phyloP scores from a whole-genome alignment of 1,284 basidiomycete genomes.

The Singerocomus inundabilis region DNA sequence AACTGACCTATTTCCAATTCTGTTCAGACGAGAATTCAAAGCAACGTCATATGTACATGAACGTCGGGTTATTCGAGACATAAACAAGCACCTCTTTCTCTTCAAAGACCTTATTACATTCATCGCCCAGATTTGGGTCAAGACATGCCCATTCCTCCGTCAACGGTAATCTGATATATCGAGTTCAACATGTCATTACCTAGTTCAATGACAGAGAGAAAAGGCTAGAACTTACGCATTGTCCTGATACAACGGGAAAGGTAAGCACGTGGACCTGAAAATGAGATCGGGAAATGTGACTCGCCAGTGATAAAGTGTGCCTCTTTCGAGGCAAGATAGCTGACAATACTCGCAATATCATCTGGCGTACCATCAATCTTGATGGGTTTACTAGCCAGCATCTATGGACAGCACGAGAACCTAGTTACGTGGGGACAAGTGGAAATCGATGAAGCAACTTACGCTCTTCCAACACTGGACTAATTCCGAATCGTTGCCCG shows the following conservation, averaged over 20 bases:
- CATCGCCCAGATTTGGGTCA: no score
- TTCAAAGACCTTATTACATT: no score
- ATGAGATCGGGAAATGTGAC: neutral
- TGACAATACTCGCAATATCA: constrained; percentile 18
- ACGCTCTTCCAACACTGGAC: neutral
- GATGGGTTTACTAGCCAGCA: neutral
- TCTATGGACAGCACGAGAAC: neutral
- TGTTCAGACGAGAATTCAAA: no score
- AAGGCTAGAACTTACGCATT: neutral
- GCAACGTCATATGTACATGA: no score
- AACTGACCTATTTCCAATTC: no score
- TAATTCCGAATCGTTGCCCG: no score
- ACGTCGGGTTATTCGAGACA: no score
- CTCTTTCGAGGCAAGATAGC: constrained; percentile 23
- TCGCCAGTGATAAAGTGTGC: constrained; percentile 7
- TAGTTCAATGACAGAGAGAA: no score
- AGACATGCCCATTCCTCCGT: no score
- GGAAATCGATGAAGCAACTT: neutral
- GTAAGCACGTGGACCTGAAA: neutral
- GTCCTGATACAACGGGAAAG: neutral
- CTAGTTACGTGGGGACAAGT: neutral
- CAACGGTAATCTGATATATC: no score
- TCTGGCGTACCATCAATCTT: constrained; percentile 7
- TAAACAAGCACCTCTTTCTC: no score
- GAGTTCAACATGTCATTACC: neutral